Evolutionary conservation across 306 rosid species (phyloP).

Genomic region (Canavalia gladiata): DNA sequence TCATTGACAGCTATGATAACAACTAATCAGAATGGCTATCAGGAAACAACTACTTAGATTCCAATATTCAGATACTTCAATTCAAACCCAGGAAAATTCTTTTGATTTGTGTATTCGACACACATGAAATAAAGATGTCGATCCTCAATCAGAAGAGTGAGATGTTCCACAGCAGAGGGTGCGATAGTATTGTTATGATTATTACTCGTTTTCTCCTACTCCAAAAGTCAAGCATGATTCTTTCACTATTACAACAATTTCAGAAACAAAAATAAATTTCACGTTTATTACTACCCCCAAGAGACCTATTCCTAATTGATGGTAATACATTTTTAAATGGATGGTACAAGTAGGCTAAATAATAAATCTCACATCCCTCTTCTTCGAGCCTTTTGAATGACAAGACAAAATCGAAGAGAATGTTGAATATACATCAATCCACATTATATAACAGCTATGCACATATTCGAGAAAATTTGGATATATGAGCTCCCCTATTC

Average conservation of each 20-base stretch:
- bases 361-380: constrained; percentile 47
- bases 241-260: constrained; percentile 50
- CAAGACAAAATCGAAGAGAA: constrained; percentile 62
- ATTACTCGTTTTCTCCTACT: constrained; percentile 29
- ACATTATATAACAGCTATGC: constrained; percentile 51
- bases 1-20: background rate
- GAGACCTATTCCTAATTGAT: constrained; percentile 42
- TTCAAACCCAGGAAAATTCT: background rate
- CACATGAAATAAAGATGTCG: background rate
- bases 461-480: constrained; percentile 47
- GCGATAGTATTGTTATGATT: background rate
- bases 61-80: constrained; percentile 22
- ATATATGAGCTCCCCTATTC: constrained; percentile 39
- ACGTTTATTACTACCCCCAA: constrained; percentile 54
- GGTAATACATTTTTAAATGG: constrained; percentile 51
- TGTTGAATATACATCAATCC: constrained; percentile 56
- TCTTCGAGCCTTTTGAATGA: constrained; percentile 40
- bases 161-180: constrained; percentile 3
- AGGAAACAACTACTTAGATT: background rate
- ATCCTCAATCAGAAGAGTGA: background rate
- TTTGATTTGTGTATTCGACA: background rate
- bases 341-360: constrained; percentile 55
- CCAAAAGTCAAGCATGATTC: constrained; percentile 45
- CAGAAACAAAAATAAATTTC: constrained; percentile 50
- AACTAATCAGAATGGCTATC: background rate